These are phyloP conservation scores for Fusarium camptoceras DNA, from an alignment of 2,329 filamentous ascomycete genomes.

Conservation along the genomic window DNA sequence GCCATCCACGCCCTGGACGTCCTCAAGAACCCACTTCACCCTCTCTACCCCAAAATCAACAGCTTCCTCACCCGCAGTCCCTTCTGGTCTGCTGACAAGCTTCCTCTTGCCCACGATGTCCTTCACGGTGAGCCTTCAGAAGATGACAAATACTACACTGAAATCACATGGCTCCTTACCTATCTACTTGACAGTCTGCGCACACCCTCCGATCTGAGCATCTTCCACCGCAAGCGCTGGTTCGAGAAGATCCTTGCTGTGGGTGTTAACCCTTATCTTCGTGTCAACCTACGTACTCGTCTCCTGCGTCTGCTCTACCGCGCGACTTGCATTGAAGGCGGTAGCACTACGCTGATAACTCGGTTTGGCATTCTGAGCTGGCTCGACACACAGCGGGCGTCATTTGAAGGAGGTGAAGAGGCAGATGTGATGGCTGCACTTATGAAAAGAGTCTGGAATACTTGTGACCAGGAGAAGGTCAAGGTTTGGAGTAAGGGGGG, in stretches of 20 bases:
- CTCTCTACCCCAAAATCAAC: conserved; percentile 88
- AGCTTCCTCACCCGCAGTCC: conserved; percentile 83
- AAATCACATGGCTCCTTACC: conserved; percentile 79
- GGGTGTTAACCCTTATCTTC: conserved; percentile 74
- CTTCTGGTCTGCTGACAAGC: conserved; percentile 77
- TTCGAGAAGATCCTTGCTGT: conserved; percentile 81
- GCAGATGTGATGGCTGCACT: conserved; percentile 65
- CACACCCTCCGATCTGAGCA: conserved; percentile 67
- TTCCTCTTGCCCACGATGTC: conserved; percentile 75
- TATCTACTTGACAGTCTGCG: conserved; percentile 77
- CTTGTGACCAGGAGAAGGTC: conserved; percentile 74
- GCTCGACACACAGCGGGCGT: conserved; percentile 72
- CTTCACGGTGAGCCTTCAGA: conserved; percentile 74
- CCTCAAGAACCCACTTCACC: conserved; percentile 80
- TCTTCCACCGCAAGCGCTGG: conserved; percentile 71
- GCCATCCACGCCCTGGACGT: conserved; percentile 77
- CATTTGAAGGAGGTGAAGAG: conserved; percentile 57
- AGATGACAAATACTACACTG: conserved; percentile 78
- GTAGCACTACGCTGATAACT: conserved; percentile 84
- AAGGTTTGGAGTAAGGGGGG: conserved; percentile 72
- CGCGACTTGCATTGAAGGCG: conserved; percentile 74
- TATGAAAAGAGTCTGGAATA: conserved; percentile 69
- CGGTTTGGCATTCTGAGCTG: conserved; percentile 80
- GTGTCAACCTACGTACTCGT: conserved; percentile 68
- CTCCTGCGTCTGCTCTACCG: conserved; percentile 72